phyloP scores from a whole-genome alignment of 2,329 filamentous ascomycete species.

The Nemania sp. region DNA sequence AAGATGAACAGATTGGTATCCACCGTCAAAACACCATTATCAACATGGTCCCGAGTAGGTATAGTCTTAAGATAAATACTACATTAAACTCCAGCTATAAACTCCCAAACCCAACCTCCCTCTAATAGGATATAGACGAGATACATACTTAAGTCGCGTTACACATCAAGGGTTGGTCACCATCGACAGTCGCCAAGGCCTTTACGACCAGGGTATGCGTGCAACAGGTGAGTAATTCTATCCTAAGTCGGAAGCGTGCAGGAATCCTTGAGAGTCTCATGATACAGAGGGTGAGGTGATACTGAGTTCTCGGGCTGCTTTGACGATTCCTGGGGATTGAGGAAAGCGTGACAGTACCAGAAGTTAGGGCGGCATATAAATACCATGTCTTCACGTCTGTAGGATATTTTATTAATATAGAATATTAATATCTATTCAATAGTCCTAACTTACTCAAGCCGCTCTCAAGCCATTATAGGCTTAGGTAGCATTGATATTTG shows the following conservation, averaged over 20 bases:
- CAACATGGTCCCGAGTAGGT: not conserved
- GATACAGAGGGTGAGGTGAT: too few relatives aligned
- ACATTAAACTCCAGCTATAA: too few relatives aligned
- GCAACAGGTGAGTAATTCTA: not conserved
- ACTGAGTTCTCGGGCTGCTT: not conserved
- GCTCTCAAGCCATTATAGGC: not conserved
- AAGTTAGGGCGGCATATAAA: too few relatives aligned
- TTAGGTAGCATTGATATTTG: not conserved
- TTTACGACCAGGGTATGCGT: not conserved
- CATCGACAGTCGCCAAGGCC: not conserved
- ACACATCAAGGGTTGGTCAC: not conserved
- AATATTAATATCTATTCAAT: not conserved
- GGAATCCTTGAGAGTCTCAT: too few relatives aligned
- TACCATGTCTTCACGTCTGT: too few relatives aligned
- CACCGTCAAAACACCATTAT: not conserved
- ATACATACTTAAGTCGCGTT: not conserved
- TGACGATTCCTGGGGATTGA: too few relatives aligned
- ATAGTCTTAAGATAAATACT: not conserved
- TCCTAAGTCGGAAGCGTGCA: not conserved
- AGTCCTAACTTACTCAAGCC: not conserved
- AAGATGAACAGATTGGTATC: not conserved
- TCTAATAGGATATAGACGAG: not conserved
- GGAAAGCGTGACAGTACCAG: too few relatives aligned
- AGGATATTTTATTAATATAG: too few relatives aligned
- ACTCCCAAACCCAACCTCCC: too few relatives aligned